Evolutionary conservation across 139 green algal species (phyloP), one percentile per base, ranked within the genome.

Genomic region (Nannochloris sp.): DNA sequence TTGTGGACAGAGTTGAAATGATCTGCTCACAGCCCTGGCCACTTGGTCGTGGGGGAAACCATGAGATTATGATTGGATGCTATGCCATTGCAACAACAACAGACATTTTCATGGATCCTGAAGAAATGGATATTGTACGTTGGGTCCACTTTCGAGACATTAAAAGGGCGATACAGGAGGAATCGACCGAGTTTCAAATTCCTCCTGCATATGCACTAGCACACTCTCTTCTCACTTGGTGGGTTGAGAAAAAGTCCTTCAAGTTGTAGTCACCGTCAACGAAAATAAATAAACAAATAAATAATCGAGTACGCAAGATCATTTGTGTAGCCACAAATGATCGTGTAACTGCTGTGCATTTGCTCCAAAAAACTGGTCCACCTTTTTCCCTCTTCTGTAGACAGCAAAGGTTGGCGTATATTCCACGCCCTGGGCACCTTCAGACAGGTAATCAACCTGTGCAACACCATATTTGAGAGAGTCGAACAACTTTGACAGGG

Each of bases 51-150:
- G 77, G 74, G 21, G 83, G 85, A 5, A 75, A 71, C 4, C 90
- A 82, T 44, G 87, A 95, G 81, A 80, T 95, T 25, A 93, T 95
- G 87, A 84, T 95, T 24, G 87, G 86, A 4, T 91, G 83, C 72
- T 71, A 92, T n/a, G 87, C 83, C 7, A 74, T 82, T 46, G 84
- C 86, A 12, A 69, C 44, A 4, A 69, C 51, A 40, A 72, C 83
- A 18, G 72, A 79, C 10, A 62, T 93, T 34, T 43, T 76, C 16
- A 71, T 87, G 15, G 83, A 91, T 68, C 56, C 74, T 14, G 67
- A 66, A 18, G 83, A 92, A 70, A 91, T 94, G 84, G 84, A 88
- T 53, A 82, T 89, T 8, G 79, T 86, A 49, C 71, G 84, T 31
- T 90, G 84, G 71, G 58, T 77, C 24, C 31, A 61, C 51, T 81